These are phyloP conservation scores for Shiraia sp. DNA, from an alignment of 2,329 filamentous ascomycete species.

Conservation along the genomic window DNA sequence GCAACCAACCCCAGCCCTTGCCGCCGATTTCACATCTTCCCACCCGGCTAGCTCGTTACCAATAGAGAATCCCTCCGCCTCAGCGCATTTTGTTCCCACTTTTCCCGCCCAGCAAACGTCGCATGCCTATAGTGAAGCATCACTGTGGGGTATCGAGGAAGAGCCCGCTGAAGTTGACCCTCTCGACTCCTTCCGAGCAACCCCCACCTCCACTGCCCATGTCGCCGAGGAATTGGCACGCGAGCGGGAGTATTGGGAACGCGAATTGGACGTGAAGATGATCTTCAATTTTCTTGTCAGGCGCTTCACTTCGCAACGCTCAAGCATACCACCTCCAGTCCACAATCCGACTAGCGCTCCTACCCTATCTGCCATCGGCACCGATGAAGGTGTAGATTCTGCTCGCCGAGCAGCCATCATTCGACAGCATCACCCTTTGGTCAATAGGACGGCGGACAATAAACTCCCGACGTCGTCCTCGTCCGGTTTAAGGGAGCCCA, in stretches of 20 bases:
- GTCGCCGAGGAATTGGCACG: constrained; percentile 42
- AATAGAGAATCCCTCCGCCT: constrained; percentile 29
- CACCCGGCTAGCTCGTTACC: constrained; percentile 32
- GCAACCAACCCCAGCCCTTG: constrained; percentile 30
- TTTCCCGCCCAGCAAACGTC: constrained; percentile 37
- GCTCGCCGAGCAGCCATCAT: constrained; percentile 79
- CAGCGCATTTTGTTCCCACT: constrained; percentile 56
- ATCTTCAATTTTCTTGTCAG: constrained; percentile 71
- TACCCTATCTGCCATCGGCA: constrained; percentile 20
- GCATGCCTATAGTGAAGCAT: constrained; percentile 54
- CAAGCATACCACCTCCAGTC: constrained; percentile 27
- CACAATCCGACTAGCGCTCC: constrained; percentile 18
- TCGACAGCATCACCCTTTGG: constrained; percentile 84
- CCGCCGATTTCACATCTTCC: constrained; percentile 29
- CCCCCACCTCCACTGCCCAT: constrained; percentile 15
- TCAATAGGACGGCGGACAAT: constrained; percentile 57
- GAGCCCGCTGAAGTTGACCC: constrained; percentile 50
- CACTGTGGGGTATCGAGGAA: constrained; percentile 70
- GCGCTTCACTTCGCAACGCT: constrained; percentile 43
- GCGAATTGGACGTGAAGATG: constrained; percentile 85
- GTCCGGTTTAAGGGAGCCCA: constrained; percentile 18
- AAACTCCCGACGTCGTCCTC: constrained; percentile 32
- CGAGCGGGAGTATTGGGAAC: constrained; percentile 85
- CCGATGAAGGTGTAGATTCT: constrained; percentile 39
- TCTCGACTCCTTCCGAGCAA: constrained; percentile 51